Evolutionary conservation across 148 eudicot species (phyloP).

Genomic region (Drosera capensis): DNA sequence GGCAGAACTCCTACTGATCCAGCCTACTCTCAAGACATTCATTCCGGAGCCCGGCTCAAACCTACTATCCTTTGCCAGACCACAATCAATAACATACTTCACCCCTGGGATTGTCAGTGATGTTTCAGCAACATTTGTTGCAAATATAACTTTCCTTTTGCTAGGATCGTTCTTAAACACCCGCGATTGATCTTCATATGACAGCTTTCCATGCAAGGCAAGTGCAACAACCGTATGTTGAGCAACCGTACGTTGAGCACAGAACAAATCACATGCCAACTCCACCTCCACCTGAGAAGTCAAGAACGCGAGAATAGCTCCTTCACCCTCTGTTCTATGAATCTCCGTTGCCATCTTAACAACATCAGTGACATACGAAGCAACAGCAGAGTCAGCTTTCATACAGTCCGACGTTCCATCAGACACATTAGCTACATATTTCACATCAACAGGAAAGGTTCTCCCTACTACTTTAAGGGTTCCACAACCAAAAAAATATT

Average conservation of each 20-base stretch:
- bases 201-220: conserved; percentile 82
- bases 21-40: conserved; percentile 67
- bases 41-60: conserved; percentile 82
- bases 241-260: conserved; percentile 18
- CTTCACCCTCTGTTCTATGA: conserved; percentile 52
- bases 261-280: conserved; percentile 76
- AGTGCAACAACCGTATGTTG: conserved; percentile 34
- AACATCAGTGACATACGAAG: conserved; percentile 44
- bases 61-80: conserved; percentile 75
- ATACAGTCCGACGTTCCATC: conserved; percentile 15
- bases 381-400: conserved; percentile 14
- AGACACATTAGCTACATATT: conserved; percentile 40
- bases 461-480: conserved; percentile 61
- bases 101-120: conserved; percentile 92
- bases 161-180: conserved; percentile 52
- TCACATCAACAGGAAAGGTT: conserved; percentile 69
- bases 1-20: conserved; percentile 89
- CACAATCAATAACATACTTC: conserved; percentile 85
- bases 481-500: conserved; percentile 62
- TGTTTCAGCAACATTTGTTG: conserved; percentile 96
- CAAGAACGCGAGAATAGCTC: conserved; percentile 81
- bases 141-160: conserved; percentile 72
- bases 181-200: conserved; percentile 53
- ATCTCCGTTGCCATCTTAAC: conserved; percentile 55
- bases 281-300: conserved; percentile 88